Base-by-base conservation (phyloP, 345 rosid genomes). In the Rhizophora apiculata region DNA sequence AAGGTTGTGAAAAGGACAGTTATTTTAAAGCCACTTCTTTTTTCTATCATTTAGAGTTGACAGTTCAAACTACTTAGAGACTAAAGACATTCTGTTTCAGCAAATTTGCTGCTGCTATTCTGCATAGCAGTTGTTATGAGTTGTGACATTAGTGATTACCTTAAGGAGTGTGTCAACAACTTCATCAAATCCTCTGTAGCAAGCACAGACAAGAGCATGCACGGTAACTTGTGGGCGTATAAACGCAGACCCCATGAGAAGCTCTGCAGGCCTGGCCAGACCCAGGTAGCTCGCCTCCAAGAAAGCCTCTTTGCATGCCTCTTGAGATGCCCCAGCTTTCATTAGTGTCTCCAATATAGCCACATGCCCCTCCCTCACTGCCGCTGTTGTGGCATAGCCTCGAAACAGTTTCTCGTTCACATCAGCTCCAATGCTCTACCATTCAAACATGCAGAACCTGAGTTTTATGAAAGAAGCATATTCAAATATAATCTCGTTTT, bases 231-330 rank as follows among this genome's bases (percentile, higher is more conserved):
- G 74, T 8, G 79, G 71, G 13, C 79, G 79, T 60, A 76, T 66
- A 56, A 76, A 49, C 29, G 65, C 71, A 56, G 79, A 76, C 13
- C 59, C 43, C 63, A 70, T 65, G 22, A 76, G 74, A 8, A 70
- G 22, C 68, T 65, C 75, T 21, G 64, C 56, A 43, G 31, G 64
- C 62, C 67, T 70, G 22, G 74, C 71, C 67, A 65, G 70, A 19
- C 68, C 75, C 22, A 70, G 36, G 49, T 65, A 70, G 68, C 79
- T 70, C 18, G 79, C 79, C 71, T 65, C 79, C 34, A 70, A 60
- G 21, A 70, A 70, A 29, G 74, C 79, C 57, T 76, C 75, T 71
- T 76, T 75, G 32, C 79, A 76, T 52, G 79, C 79, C 68, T 70
- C 79, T 68, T 65, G 79, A 60, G 64, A 76, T 34, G 79, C 75